Percentiles rank a stretch among this genome's conserved stretches.
These are phyloP conservation scores for Xylariaceae sp. DNA, from an alignment of 2,329 filamentous ascomycete species.

Conservation along the genomic window DNA sequence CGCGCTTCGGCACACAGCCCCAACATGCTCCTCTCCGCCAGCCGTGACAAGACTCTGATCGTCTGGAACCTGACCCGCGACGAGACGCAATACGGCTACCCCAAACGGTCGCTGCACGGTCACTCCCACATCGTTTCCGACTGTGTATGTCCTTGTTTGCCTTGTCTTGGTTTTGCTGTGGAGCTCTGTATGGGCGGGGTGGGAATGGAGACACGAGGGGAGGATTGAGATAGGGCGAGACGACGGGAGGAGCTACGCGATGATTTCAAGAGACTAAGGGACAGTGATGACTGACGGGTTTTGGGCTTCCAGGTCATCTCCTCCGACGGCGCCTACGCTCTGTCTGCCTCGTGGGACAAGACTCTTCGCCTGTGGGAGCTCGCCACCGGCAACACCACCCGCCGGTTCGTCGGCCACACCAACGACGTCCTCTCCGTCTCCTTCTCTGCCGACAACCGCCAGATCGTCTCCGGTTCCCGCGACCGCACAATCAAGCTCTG, in stretches of 20 bases:
- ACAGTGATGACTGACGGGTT: constrained; percentile 28
- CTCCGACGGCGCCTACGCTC: constrained; percentile 97
- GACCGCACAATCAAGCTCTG: constrained; percentile 99
- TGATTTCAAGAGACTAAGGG: constrained; percentile 3
- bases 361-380: constrained; percentile 99
- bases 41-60: constrained; percentile 98
- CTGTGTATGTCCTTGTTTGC: constrained; percentile 71
- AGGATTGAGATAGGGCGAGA: background rate
- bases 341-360: constrained; percentile 99
- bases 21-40: constrained; percentile 98
- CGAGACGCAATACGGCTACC: constrained; percentile 96
- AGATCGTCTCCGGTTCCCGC: constrained; percentile 98
- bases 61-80: constrained; percentile 99
- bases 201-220: background rate
- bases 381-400: constrained; percentile 91
- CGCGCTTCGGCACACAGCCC: constrained; percentile 53
- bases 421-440: constrained; percentile 99
- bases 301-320: constrained; percentile 76
- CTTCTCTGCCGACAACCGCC: constrained; percentile 99
- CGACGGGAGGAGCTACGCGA: background rate
- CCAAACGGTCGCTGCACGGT: constrained; percentile 96
- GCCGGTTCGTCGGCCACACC: constrained; percentile 98
- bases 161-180: background rate
- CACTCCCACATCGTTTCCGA: constrained; percentile 99
- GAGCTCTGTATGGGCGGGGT: background rate